Base-by-base conservation (phyloP, 495 filamentous ascomycete species). In the Hyaloscypha variabilis region DNA sequence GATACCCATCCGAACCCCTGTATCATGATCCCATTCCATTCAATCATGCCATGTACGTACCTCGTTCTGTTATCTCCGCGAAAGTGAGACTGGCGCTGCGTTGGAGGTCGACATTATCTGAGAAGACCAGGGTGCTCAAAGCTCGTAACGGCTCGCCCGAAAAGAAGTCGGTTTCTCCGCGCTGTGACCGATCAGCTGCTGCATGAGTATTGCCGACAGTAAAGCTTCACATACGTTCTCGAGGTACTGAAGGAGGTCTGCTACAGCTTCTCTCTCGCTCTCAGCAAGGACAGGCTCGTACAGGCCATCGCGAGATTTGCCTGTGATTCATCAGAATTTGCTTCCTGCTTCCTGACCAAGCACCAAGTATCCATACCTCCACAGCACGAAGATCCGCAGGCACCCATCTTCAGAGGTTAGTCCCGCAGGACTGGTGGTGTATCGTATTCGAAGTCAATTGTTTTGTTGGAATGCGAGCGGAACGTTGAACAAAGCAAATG, bases 21-120 rank as follows among this genome's bases (percentile, higher is more conserved):
- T 46, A 19, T 14, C 39, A 17, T 46, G 39, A 8, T 17, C 3
- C 39, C 39, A 4, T 19, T 19, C 17, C 39, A 19, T 17, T 46
- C 13, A 61, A 52, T 29, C 23, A 30, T 31, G 51, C 24, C 53
- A 61, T 54, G 28, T 25, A 81, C 87, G 72, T 82, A 98, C 95
- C 96, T 91, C 93, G 81, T 75, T 99, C 95, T 17, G 95, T 99
- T 73, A 99, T 98, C 75, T 99, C 95, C 29, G 95, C 95, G 81
- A 99, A 99, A 2, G 95, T 99, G 77, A 99, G 85, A 77, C 93
- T 97, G 17, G 95, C 95, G 77, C 96, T 98, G 65, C 95, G 86
- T 77, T 99, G 95, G 54, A 99, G 86, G 71, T 99, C 96, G 74
- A 99, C 92, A 81, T 99, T 99, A 72, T 98, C 93, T 50, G 96